Conservation (phyloP, 441 rosid species). For the Cnidoscolus chayamansa region DNA sequence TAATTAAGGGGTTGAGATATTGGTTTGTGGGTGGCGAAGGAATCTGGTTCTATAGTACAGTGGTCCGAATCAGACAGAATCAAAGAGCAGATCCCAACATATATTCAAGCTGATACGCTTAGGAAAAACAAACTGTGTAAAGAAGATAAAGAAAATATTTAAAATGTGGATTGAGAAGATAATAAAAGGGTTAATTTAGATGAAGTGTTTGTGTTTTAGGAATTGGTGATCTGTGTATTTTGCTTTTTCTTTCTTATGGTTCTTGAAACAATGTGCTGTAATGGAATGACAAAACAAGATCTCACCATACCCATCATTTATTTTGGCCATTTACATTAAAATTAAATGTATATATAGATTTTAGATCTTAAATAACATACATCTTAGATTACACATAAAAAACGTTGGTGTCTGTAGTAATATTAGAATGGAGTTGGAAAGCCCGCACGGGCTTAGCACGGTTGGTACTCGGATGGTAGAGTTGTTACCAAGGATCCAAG, state of each 20-base stretch:
- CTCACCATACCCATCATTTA: too few species aligned
- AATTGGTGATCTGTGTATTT: conserved; percentile 3
- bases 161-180: neutral
- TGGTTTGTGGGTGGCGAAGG: neutral
- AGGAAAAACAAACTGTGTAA: neutral
- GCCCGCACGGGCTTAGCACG: too few species aligned
- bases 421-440: too few species aligned
- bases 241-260: neutral
- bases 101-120: conserved; percentile 23
- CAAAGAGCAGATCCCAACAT: conserved; percentile 33
- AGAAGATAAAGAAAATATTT: neutral
- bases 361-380: too few species aligned
- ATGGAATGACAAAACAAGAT: neutral
- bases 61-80: conserved; percentile 37
- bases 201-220: conserved; percentile 5
- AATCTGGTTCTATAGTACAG: too few species aligned
- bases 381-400: too few species aligned
- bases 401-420: too few species aligned
- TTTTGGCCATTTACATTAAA: too few species aligned
- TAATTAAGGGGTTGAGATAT: neutral
- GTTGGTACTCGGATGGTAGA: too few species aligned
- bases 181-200: neutral
- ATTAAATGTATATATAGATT: too few species aligned
- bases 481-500: too few species aligned
- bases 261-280: conserved; percentile 4